Evolutionary conservation across 2,329 filamentous ascomycete species (phyloP), one percentile per base, ranked within the genome.

Genomic region (Penicillium olsonii): DNA sequence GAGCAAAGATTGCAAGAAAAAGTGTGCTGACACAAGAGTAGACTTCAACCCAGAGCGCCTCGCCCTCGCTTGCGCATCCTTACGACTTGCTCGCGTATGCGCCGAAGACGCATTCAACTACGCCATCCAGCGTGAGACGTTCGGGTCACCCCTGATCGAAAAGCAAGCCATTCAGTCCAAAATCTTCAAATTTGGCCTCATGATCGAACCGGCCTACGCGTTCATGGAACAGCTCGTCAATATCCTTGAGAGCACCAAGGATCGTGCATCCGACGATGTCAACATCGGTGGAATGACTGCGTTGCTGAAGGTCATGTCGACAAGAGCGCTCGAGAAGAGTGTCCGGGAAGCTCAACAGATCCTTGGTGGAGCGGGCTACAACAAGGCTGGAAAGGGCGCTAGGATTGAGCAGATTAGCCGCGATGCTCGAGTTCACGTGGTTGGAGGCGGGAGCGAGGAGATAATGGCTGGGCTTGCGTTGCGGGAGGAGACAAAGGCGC

Each of bases 21-120:
- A 11, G 14, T 20, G 2, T 0, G 11, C 3, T 19, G 17, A 35
- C 11, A 10, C 17, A 11, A 9, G 8, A 35, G 34, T 53, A 66
- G 75, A 90, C 70, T 90, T 90, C 77, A 90, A 90, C 69, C 86
- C 89, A 64, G 87, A 91, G 66, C 80, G 87, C 0, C 75, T 90
- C 4, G 77, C 77, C 6, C 85, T 90, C 48, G 78, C 84, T 2
- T 82, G 88, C 35, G 78, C 81, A 2, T 79, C 81, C 2, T 84
- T 85, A 1, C 75, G 87, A 5, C 76, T 85, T 55, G 76, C 85
- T 2, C 75, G 81, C 3, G 81, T 87, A 4, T 84, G 82, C 7
- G 73, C 86, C 2, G 69, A 76, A 42, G 72, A 82, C 5, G 84
- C 84, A 0, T 82, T 85, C 62, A 81, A 80, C 50, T 87, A 87